A percentile compares a stretch with the other conserved stretches of the same genome.
phyloP scores from a whole-genome alignment of 306 rosid species.

The Hippophae tibetana region DNA sequence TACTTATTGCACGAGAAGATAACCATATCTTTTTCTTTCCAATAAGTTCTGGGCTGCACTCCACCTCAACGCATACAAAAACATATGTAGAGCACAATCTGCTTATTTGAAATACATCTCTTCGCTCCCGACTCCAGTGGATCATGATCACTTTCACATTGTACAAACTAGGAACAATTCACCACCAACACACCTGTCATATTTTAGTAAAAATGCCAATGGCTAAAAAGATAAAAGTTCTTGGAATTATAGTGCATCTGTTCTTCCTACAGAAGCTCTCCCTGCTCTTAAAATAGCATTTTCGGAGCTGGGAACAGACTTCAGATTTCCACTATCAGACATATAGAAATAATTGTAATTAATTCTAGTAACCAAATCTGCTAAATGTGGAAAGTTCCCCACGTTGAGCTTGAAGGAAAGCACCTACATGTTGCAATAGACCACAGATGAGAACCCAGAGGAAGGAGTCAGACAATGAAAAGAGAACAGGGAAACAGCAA shows the following conservation, averaged over 20 bases:
- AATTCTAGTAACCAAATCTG: constrained; percentile 89
- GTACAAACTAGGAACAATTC: too few relatives aligned
- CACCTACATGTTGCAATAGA: constrained; percentile 44
- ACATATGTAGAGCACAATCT: too few relatives aligned
- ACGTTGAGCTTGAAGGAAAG: constrained; percentile 89
- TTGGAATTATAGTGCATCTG: constrained; percentile 19
- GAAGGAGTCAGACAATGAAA: not conserved
- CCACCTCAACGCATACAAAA: too few relatives aligned
- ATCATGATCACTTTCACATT: too few relatives aligned
- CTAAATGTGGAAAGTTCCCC: constrained; percentile 94
- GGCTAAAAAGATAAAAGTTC: not conserved
- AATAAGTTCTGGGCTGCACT: too few relatives aligned
- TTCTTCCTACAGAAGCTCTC: constrained; percentile 39
- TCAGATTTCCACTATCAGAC: constrained; percentile 79
- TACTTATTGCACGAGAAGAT: too few relatives aligned
- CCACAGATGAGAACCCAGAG: constrained; percentile 6
- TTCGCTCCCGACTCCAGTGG: too few relatives aligned
- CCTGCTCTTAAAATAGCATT: constrained; percentile 47
- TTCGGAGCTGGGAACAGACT: constrained; percentile 56
- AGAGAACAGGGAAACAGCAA: constrained; percentile 12
- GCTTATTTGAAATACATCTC: too few relatives aligned
- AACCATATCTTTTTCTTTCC: too few relatives aligned
- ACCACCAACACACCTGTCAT: too few relatives aligned
- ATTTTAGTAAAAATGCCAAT: too few relatives aligned
- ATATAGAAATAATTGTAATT: constrained; percentile 88